Evolutionary conservation across 2,329 filamentous ascomycete species (phyloP), one percentile per base, ranked within the genome.

Genomic region (Grosmannia clavigera): DNA sequence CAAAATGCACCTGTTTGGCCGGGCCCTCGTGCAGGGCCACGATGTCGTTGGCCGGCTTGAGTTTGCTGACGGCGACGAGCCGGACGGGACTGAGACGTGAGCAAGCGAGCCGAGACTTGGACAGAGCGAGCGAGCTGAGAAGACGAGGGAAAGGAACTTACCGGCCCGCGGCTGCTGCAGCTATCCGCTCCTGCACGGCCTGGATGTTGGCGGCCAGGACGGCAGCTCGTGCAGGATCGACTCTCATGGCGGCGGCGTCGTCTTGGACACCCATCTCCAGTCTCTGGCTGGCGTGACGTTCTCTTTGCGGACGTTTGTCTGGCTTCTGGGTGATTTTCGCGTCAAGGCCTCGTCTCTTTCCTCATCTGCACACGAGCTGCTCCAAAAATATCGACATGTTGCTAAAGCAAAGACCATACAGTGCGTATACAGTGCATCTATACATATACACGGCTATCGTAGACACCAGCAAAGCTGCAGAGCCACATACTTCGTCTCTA

Each of bases 11-110:
- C 59, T 92, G 88, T 1, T 75, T 72, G 35, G 75, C 71, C 1
- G 80, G 77, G 0, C 78, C 73, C 67, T 81, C 78, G 74, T 95
- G 87, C 1, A 99, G 82, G 35, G 91, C 87, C 60, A 95, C 79
- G 67, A 99, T 88, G 72, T 99, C 94, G 68, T 88, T 88, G 61
- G 86, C 90, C 16, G 94, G 92, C 75, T 99, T 97, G 65, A 96
- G 80, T 74, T 99, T 99, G 50, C 92, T 96, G 57, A 99, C 94
- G 33, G 94, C 92, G 51, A 99, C 91, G 48, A 99, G 81, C 55
- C 94, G 86, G 64, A 92, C 82, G 85, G 90, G 66, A 46, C 58
- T 64, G 54, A 57, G 59, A 56, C 9, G 35, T 66, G 60, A 65
- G 61, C 52, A 53, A 64, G 62, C 35, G 46, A 58, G 57, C 40